Percentiles rank a stretch among this genome's conserved stretches.
These are phyloP conservation scores for Annulohypoxylon truncatum DNA, from an alignment of 2,329 filamentous ascomycete genomes.

Conservation along the genomic window DNA sequence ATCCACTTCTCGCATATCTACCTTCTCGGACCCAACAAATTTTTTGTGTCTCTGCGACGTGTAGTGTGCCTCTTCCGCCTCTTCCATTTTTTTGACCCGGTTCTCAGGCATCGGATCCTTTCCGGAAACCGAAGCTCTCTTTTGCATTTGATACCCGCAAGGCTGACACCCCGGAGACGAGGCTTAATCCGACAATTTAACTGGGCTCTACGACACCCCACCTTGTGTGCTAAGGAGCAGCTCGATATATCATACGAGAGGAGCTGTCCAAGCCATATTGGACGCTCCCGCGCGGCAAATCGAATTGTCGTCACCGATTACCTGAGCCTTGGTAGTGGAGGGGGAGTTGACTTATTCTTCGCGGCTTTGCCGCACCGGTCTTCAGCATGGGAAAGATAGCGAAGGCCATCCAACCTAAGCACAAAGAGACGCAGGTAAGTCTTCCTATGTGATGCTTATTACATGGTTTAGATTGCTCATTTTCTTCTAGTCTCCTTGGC, in stretches of 20 bases:
- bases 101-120: slow-evolving; percentile 19
- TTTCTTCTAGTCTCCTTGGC: slow-evolving; percentile 79
- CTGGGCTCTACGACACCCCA: slow-evolving; percentile 23
- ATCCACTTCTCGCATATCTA: slow-evolving; percentile 26
- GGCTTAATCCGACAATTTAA: slow-evolving; percentile 32
- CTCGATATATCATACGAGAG: slow-evolving; percentile 33
- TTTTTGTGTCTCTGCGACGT: slow-evolving; percentile 17
- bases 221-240: slow-evolving; percentile 36
- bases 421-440: slow-evolving; percentile 74
- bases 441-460: slow-evolving; percentile 8
- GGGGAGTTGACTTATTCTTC: slow-evolving; percentile 61
- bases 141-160: slow-evolving; percentile 38
- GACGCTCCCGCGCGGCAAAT: slow-evolving; percentile 45
- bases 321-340: slow-evolving; percentile 64
- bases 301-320: slow-evolving; percentile 57
- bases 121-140: slow-evolving; percentile 30
- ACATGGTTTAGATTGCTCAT: slow-evolving; percentile 33
- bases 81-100: slow-evolving; percentile 2
- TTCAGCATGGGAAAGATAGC: slow-evolving; percentile 76
- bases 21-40: slow-evolving; percentile 1
- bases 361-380: slow-evolving; percentile 69
- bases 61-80: not conserved
- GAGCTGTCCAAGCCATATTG: slow-evolving; percentile 47
- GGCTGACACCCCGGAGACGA: slow-evolving; percentile 44
- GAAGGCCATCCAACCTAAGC: slow-evolving; percentile 74